A percentile compares a stretch with the other conserved stretches of the same genome.
Conservation (phyloP, 1,139 yeast genomes). For the Taphrina confusa region DNA sequence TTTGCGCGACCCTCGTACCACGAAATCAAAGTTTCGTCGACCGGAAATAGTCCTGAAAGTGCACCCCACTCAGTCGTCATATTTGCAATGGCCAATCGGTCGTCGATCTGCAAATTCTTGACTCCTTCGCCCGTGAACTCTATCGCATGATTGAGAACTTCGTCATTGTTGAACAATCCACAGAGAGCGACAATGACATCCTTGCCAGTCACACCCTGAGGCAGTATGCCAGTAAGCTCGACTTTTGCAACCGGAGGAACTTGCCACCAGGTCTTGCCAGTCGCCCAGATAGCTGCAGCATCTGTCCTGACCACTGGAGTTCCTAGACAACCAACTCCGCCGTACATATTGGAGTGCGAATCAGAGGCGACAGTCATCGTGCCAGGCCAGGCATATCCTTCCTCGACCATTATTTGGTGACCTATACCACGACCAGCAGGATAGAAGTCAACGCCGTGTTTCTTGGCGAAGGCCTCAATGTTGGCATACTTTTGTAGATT, state of each 20-base stretch:
- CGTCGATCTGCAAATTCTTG: slow-evolving; percentile 73
- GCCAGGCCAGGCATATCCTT: slow-evolving; percentile 95
- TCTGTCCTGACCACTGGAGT: slow-evolving; percentile 98
- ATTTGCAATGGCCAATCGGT: slow-evolving; percentile 92
- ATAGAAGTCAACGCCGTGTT: slow-evolving; percentile 94
- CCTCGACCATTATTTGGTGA: slow-evolving; percentile 98
- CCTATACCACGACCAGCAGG: slow-evolving; percentile 99
- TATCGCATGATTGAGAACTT: slow-evolving; percentile 94
- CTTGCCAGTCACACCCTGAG: slow-evolving; percentile 88
- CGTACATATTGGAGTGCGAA: slow-evolving; percentile 96
- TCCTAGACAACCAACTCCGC: slow-evolving; percentile 93
- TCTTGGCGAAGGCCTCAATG: slow-evolving; percentile 82
- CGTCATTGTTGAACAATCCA: slow-evolving; percentile 92
- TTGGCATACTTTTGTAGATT: slow-evolving; percentile 83
- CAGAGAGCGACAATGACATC: slow-evolving; percentile 95
- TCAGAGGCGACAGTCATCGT: slow-evolving; percentile 95
- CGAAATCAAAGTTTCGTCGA: slow-evolving; percentile 70
- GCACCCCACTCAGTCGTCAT: slow-evolving; percentile 99
- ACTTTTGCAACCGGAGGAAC: slow-evolving; percentile 98
- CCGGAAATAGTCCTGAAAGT: slow-evolving; percentile 91
- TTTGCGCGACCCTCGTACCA: slow-evolving; percentile 73
- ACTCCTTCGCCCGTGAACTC: slow-evolving; percentile 92
- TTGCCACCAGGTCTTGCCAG: slow-evolving; percentile 99
- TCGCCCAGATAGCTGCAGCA: slow-evolving; percentile 99
- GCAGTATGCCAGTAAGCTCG: slow-evolving; percentile 76